phyloP scores from a whole-genome alignment of 2,329 filamentous ascomycete genomes.

The Botrytis galanthina region DNA sequence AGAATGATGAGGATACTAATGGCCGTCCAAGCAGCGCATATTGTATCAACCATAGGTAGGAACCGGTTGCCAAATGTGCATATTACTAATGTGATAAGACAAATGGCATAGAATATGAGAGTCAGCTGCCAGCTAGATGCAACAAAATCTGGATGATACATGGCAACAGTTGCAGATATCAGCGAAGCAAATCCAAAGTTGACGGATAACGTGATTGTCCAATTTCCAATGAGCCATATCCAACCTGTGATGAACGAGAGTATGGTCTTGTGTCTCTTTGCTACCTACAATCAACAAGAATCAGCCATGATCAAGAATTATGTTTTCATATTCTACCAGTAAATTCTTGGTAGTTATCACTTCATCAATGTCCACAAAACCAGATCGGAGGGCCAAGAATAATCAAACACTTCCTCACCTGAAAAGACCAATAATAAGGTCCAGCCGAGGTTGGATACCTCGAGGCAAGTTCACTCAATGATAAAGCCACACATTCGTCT shows the following conservation, averaged over 20 bases:
- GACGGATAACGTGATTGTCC: conserved; percentile 79
- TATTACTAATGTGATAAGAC: conserved; percentile 61
- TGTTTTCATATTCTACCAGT: not conserved
- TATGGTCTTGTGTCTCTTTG: conserved; percentile 58
- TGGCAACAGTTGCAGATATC: conserved; percentile 50
- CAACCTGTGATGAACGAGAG: conserved; percentile 72
- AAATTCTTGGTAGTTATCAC: not conserved
- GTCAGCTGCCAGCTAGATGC: conserved; percentile 64
- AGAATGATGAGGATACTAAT: conserved; percentile 56
- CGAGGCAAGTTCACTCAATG: conserved; percentile 71
- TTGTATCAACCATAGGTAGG: conserved; percentile 61
- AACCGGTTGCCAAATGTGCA: conserved; percentile 66
- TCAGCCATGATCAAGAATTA: not conserved
- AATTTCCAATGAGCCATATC: conserved; percentile 75
- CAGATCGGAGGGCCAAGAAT: not conserved
- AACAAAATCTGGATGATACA: conserved; percentile 54
- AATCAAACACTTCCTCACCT: conserved; percentile 41
- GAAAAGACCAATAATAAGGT: conserved; percentile 77
- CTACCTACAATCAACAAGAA: conserved; percentile 43
- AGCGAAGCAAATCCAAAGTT: conserved; percentile 67
- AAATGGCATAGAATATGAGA: conserved; percentile 68
- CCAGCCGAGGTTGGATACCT: conserved; percentile 75
- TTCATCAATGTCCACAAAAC: not conserved
- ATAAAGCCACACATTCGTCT: conserved; percentile 65
- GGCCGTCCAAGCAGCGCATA: conserved; percentile 55